Base-by-base conservation (phyloP, 345 rosid genomes). In the Carallia brachiata region DNA sequence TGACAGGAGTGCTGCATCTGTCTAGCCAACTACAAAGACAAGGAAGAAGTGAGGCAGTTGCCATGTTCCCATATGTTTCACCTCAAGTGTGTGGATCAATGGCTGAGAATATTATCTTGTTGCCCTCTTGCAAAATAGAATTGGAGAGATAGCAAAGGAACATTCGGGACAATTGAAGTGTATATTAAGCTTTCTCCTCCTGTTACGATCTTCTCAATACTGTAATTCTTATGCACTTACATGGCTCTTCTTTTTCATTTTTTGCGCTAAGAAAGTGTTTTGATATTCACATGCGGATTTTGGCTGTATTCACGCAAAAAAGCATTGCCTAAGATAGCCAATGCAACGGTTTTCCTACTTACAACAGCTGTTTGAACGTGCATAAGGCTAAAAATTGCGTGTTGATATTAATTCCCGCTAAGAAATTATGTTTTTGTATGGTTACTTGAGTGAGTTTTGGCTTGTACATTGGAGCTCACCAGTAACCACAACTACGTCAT, bases 31-130 rank as follows among this genome's bases (percentile, higher is more conserved):
- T 96, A 96, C 55, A 89, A 77, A 83, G 98, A 92, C 47, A 90
- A 80, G 75, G 99, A 96, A 65, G 99, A 96, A 70, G 86, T 96
- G 75, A 85, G 90, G 73, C 74, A 85, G 74, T 77, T 96, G 79
- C 98, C 97, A 67, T 96, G 99, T 69, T 90, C 93, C 30, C 99
- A 96, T 68, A 75, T 84, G 58, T 96, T 96, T 79, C 99, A 96
- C 75, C 87, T 83, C 61, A 87, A 87, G 59, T 96, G 99, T 65
- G 98, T 92, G 57, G 99, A 96, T 84, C 98, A 96, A 48, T 96
- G 99, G 99, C 97, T 96, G 68, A 79, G 84, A 67, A 92, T 96
- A 28, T 88, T 90, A 48, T 96, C 98, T 68, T 92, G 97, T 72
- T 96, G 99, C 73, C 99, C 99, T 56, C 90, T 58, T 96, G 97